Conservation (phyloP, 1,284 basidiomycete species). For the Thecaphora thlaspeos region DNA sequence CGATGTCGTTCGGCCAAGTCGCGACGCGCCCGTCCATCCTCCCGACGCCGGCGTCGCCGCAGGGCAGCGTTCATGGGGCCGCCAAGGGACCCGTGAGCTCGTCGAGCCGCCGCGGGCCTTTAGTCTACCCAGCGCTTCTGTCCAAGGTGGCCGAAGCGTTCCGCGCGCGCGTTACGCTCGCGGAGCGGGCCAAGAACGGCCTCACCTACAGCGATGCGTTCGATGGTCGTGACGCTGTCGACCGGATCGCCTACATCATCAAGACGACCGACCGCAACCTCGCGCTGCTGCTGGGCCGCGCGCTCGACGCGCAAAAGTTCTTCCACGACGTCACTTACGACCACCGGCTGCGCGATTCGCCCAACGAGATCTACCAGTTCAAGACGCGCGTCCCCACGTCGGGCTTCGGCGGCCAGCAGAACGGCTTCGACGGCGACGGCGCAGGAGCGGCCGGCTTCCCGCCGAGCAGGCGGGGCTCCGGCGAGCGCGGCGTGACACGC, state of each 20-base stretch:
- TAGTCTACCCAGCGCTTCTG: conserved; percentile 89
- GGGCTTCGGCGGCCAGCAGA: conserved; percentile 13
- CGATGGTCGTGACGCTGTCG: conserved; percentile 93
- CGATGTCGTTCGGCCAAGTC: conserved; percentile 31
- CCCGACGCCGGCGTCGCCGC: conserved; percentile 19
- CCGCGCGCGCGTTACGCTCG: conserved; percentile 72
- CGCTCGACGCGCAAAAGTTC: conserved; percentile 96
- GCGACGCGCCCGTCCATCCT: conserved; percentile 16
- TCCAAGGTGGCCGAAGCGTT: conserved; percentile 93
- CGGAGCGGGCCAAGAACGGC: conserved; percentile 87
- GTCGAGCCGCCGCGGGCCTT: conserved; percentile 29
- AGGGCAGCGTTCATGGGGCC: conserved; percentile 23
- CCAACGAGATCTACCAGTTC: conserved; percentile 91
- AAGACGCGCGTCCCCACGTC: conserved; percentile 70
- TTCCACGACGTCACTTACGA: conserved; percentile 99
- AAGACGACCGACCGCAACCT: conserved; percentile 96
- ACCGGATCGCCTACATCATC: conserved; percentile 94
- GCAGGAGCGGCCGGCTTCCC: not conserved
- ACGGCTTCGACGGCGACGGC: conserved; percentile 11
- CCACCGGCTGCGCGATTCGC: conserved; percentile 86
- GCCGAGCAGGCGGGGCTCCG: not conserved
- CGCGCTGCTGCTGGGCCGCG: conserved; percentile 86
- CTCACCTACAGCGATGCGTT: conserved; percentile 94
- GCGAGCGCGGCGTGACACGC: conserved; percentile 12
- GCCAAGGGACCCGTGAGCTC: conserved; percentile 1